Percentiles rank a stretch among this genome's conserved stretches.
phyloP scores from a whole-genome alignment of 2,329 filamentous ascomycete genomes.

The Lasiodiplodia sp. region DNA sequence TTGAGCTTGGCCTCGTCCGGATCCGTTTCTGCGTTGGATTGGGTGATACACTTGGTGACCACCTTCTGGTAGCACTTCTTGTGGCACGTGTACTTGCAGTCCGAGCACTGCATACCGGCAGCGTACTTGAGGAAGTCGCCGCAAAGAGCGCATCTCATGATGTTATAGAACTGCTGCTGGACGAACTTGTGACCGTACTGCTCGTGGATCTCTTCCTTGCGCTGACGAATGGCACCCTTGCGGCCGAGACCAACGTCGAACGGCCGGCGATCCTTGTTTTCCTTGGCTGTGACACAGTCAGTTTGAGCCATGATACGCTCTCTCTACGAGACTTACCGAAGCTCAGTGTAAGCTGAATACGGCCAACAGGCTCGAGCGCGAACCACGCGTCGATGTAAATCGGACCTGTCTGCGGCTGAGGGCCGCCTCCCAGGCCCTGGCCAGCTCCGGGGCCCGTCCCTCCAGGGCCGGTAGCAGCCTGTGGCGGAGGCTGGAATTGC shows the following conservation, averaged over 20 bases:
- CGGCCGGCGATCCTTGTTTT: slow-evolving; percentile 80
- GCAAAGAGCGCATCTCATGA: slow-evolving; percentile 98
- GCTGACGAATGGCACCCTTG: slow-evolving; percentile 95
- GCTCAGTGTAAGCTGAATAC: slow-evolving; percentile 88
- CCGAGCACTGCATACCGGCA: slow-evolving; percentile 97
- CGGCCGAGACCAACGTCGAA: slow-evolving; percentile 91
- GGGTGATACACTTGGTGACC: slow-evolving; percentile 99
- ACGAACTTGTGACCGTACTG: slow-evolving; percentile 99
- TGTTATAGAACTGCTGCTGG: slow-evolving; percentile 99
- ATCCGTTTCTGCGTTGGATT: slow-evolving; percentile 97
- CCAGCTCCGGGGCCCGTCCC: slow-evolving; percentile 45
- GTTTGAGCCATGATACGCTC: neutral
- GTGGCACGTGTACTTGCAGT: slow-evolving; percentile 99
- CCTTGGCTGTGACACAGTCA: slow-evolving; percentile 67
- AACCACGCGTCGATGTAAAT: slow-evolving; percentile 91
- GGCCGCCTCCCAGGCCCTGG: slow-evolving; percentile 43
- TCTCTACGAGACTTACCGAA: slow-evolving; percentile 63
- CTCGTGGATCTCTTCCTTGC: slow-evolving; percentile 97
- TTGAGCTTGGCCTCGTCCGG: slow-evolving; percentile 99
- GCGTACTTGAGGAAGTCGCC: slow-evolving; percentile 99
- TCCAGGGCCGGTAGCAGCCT: slow-evolving; percentile 41
- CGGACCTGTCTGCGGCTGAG: slow-evolving; percentile 60
- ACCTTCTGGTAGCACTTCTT: slow-evolving; percentile 97
- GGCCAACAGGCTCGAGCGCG: slow-evolving; percentile 90
- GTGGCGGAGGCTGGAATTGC: slow-evolving; percentile 60